phyloP scores from a whole-genome alignment of 1,284 basidiomycete genomes.

The Heliocybe sulcata region DNA sequence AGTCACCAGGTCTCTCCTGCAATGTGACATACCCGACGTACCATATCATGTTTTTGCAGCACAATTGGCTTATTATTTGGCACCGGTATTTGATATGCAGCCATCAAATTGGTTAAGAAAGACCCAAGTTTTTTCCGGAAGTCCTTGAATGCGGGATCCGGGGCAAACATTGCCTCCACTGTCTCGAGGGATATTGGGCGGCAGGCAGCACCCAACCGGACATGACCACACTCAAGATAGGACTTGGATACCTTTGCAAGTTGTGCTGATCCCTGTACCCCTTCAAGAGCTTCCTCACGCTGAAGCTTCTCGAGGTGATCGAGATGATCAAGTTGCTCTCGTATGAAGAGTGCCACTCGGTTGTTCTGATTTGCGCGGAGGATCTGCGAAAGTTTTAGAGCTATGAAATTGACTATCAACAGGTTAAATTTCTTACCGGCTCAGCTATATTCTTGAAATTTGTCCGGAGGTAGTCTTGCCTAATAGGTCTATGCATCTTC shows the following conservation, averaged over 20 bases:
- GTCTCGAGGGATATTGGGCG: not conserved
- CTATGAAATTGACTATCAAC: not conserved
- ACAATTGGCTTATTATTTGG: conserved; percentile 1
- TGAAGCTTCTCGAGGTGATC: no score
- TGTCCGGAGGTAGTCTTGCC: conserved; percentile 13
- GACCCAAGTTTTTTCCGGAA: conserved; percentile 5
- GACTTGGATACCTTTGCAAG: no score
- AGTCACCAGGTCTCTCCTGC: not conserved
- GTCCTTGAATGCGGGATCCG: conserved; percentile 4
- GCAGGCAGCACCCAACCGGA: not conserved
- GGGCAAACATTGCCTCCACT: not conserved
- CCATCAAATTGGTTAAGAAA: not conserved
- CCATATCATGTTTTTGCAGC: not conserved
- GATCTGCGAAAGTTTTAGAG: conserved; percentile 7
- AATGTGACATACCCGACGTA: not conserved
- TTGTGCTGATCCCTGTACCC: no score
- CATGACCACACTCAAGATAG: not conserved
- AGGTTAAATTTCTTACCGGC: conserved; percentile 13
- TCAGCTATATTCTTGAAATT: conserved; percentile 22
- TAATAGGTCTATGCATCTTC: conserved; percentile 15
- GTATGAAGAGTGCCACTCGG: conserved; percentile 5
- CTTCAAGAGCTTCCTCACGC: no score
- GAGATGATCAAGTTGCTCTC: conserved; percentile 4
- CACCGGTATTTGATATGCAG: not conserved
- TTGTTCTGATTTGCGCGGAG: conserved; percentile 8